A percentile compares a stretch with the other conserved stretches of the same genome.
phyloP scores from a whole-genome alignment of 768 basidiomycete genomes.

The Cystobasidium onofrii region DNA sequence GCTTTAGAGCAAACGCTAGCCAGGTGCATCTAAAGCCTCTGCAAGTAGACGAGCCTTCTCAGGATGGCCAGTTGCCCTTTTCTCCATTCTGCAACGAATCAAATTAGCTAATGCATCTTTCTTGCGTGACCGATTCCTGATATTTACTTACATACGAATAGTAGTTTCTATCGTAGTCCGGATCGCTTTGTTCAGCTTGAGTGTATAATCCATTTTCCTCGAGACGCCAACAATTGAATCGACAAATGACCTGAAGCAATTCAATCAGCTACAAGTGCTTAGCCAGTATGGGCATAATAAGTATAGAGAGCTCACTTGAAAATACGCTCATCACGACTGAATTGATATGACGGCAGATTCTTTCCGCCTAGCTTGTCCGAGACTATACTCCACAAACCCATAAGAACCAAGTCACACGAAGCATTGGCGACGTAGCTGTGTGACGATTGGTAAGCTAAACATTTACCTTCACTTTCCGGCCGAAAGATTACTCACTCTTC shows the following conservation, averaged over 20 bases:
- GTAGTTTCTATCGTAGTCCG: not conserved
- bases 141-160: slow-evolving; percentile 6
- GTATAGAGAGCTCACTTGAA: slow-evolving; percentile 12
- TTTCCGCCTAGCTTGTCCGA: slow-evolving; percentile 12
- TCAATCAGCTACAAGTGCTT: too few species aligned
- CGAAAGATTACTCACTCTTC: slow-evolving; percentile 29
- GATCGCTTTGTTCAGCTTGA: not conserved
- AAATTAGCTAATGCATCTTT: not conserved
- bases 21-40: not conserved
- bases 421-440: slow-evolving; percentile 28
- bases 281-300: too few species aligned
- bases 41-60: slow-evolving; percentile 15
- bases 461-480: too few species aligned
- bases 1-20: too few species aligned
- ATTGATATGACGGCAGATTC: slow-evolving; percentile 30
- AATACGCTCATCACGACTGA: slow-evolving; percentile 30
- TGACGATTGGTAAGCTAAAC: not conserved
- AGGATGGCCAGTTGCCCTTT: slow-evolving; percentile 5
- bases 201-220: not conserved
- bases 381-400: slow-evolving; percentile 27
- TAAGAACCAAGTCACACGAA: slow-evolving; percentile 30
- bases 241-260: slow-evolving; percentile 11
- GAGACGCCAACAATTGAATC: not conserved
- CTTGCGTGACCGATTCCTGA: not conserved
- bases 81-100: not conserved